Evolutionary conservation across 352 stramenopile genomes (phyloP).

Genomic region (Pythium guiyangense): DNA sequence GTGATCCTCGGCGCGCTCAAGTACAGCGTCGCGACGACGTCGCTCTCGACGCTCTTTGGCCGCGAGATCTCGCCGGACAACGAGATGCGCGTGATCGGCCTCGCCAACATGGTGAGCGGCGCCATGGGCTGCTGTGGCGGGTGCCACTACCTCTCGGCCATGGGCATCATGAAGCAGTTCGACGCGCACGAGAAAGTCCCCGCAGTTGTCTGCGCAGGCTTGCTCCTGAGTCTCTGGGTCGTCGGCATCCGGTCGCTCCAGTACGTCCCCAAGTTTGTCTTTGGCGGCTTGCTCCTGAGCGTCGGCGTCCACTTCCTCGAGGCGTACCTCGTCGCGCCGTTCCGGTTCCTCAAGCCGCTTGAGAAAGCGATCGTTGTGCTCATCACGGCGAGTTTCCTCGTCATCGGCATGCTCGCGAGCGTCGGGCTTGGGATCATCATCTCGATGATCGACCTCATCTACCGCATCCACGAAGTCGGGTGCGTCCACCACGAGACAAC

Average conservation of each 20-base stretch:
- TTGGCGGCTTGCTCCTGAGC: slow-evolving; percentile 67
- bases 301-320: slow-evolving; percentile 77
- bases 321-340: slow-evolving; percentile 67
- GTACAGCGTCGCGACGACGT: slow-evolving; percentile 77
- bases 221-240: slow-evolving; percentile 58
- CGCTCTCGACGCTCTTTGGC: slow-evolving; percentile 74
- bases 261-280: slow-evolving; percentile 82
- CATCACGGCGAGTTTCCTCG: slow-evolving; percentile 66
- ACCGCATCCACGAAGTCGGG: slow-evolving; percentile 70
- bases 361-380: slow-evolving; percentile 59
- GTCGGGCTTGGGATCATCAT: slow-evolving; percentile 74
- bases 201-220: slow-evolving; percentile 55
- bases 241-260: slow-evolving; percentile 61
- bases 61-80: slow-evolving; percentile 75
- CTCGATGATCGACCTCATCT: slow-evolving; percentile 78
- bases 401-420: slow-evolving; percentile 69
- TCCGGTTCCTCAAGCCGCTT: slow-evolving; percentile 66
- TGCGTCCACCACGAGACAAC: slow-evolving; percentile 78
- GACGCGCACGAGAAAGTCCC: slow-evolving; percentile 72
- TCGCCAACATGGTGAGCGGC: slow-evolving; percentile 67
- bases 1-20: slow-evolving; percentile 75
- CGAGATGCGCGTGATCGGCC: slow-evolving; percentile 76
- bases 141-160: slow-evolving; percentile 78
- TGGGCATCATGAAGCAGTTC: slow-evolving; percentile 86
- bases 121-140: slow-evolving; percentile 65